Evolutionary conservation across 2,329 filamentous ascomycete genomes (phyloP), one percentile per base, ranked within the genome.

Genomic region (Arthroderma sp.): DNA sequence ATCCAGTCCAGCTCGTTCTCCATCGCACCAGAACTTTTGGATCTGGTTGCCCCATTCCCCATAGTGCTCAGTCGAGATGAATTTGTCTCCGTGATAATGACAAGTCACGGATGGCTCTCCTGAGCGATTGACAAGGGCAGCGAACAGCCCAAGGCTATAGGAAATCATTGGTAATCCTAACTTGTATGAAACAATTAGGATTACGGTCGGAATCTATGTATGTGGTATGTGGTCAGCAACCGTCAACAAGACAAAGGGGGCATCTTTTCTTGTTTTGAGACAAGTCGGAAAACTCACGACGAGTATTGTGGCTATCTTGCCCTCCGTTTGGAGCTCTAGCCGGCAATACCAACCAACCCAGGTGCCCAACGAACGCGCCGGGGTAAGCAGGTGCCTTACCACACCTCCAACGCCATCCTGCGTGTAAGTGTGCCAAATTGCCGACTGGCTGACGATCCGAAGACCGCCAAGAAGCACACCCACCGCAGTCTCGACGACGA

Each of bases 1-100:
- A 8, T 34, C 43, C 10, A 33, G 44, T 11, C 47, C 47, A 36
- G 40, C 40, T 30, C 10, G 3, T 40, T 43, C 30, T n/a, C 47
- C 47, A 15, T 44, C 41, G 40, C 47, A 49, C 29, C 43, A 44
- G 34, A 37, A 42, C 30, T 40, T 33, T 9, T 29, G 46, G 40
- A 29, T 38, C 3, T 10, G 38, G 43, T 45, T 44, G 37, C 40
- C 40, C 36, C 32, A 38, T 45, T 45, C 31, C 11, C 39, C 27
- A 7, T 11, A 9, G 43, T 28, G 22, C 15, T 22, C 3, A 27
- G 40, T 32, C n/a, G 30, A 36, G 36, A 41, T 36, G 29, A n/a
- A 15, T 8, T 11, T 9, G 39, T 41, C 22, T 32, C 10, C 43
- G 15, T 28, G 27, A 36, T 42, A 40, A 28, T 32, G 4, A 30